These are phyloP conservation scores for Delphinella strobiligena DNA, from an alignment of 2,329 filamentous ascomycete genomes.

Conservation along the genomic window DNA sequence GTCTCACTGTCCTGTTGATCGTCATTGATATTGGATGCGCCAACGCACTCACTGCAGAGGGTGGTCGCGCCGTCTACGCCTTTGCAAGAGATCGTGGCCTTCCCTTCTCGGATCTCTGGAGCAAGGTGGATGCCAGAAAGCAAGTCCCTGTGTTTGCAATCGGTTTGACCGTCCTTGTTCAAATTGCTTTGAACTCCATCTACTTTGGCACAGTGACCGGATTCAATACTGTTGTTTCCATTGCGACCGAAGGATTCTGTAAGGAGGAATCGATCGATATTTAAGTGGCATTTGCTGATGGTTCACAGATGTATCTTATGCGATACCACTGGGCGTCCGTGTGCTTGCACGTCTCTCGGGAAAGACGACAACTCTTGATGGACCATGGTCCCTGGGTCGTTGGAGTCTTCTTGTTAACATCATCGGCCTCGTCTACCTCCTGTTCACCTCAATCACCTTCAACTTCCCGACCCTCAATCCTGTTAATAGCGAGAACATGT, in stretches of 20 bases:
- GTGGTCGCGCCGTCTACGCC: slow-evolving; percentile 34
- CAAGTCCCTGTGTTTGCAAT: slow-evolving; percentile 11
- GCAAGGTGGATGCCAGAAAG: slow-evolving; percentile 16
- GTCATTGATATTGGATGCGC: slow-evolving; percentile 36
- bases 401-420: slow-evolving; percentile 35
- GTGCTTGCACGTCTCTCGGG: slow-evolving; percentile 33
- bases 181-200: slow-evolving; percentile 13
- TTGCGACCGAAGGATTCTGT: slow-evolving; percentile 47
- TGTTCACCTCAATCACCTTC: slow-evolving; percentile 44
- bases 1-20: slow-evolving; percentile 34
- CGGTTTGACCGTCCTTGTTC: slow-evolving; percentile 8
- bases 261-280: slow-evolving; percentile 13
- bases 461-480: slow-evolving; percentile 42
- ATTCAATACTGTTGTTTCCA: slow-evolving; percentile 29
- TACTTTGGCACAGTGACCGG: slow-evolving; percentile 13
- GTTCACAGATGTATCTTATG: slow-evolving; percentile 40
- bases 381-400: slow-evolving; percentile 34
- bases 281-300: background rate
- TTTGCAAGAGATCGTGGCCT: slow-evolving; percentile 42
- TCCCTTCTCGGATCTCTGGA: slow-evolving; percentile 37
- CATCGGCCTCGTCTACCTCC: slow-evolving; percentile 38
- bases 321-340: slow-evolving; percentile 41
- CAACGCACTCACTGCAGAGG: slow-evolving; percentile 36
- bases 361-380: slow-evolving; percentile 27
- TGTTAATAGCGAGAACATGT: slow-evolving; percentile 42